Base-by-base conservation (phyloP, 305 asterid genomes). In the Euphrasia arctica region DNA sequence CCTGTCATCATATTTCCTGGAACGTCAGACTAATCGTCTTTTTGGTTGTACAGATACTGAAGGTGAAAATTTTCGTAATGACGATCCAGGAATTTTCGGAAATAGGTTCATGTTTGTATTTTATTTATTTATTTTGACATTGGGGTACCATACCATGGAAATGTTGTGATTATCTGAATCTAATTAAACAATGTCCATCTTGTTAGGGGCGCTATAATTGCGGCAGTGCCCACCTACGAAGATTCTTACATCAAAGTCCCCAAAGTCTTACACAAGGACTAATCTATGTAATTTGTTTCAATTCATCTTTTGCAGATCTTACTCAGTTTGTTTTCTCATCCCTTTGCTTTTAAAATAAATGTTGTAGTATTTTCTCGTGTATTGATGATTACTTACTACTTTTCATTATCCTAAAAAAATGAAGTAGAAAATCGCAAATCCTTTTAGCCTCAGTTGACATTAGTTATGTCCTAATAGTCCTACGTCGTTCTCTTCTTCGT, bases 201-300 rank as follows among this genome's bases (percentile, higher is more conserved):
- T 62, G 28, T 48, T 65, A 89, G 95, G 87, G 95, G 84, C 65
- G 87, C 83, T 68, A 72, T 90, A 29, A 74, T 90, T 67, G 78
- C 79, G 48, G 86, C 88, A 41, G 63, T 93, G 41, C 97, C 96
- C 42, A 80, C 78, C 55, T 90, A 70, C 66, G 92, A 90, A 72
- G 90, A 86, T 56, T 70, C 90, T 45, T 90, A 82, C 61, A 85
- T 93, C 81, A 32, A 32, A 32, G 36, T 32, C 36, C 36, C 36
- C 1, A 32, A 32, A 32, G 36, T 32, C 5, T 32, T 90, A 77
- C 83, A 79, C 83, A 93, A 83, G 76, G 22, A 48, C 15, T 39
- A 39, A 39, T 39, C 3, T 32, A 3, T 32, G 36, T 32, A 32
- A 32, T 32, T 32, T 32, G 36, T 32, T 32, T 32, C 36, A 32